Evolutionary conservation across 352 stramenopile genomes (phyloP), one percentile per base, ranked within the genome.

Genomic region (Phytophthora capsici): DNA sequence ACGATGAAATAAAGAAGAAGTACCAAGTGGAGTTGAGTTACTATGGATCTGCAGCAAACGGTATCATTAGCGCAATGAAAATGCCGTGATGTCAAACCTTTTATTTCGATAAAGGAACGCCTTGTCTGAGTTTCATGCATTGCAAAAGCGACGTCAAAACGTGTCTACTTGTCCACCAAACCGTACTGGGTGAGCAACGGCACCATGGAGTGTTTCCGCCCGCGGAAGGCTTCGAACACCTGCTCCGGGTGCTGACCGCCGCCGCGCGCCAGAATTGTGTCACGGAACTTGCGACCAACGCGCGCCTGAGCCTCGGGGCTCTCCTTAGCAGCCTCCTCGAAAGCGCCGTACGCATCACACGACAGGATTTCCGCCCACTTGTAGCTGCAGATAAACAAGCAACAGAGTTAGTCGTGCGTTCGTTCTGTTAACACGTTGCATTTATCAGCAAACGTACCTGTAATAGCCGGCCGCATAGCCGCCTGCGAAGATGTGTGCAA

Each of bases 311-410:
- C 89, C 40, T 71, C 61, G 16, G 71, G 59, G 14, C 84, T 86
- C 19, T 80, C 52, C 26, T 71, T 66, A 36, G 82, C 86, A n/a
- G 91, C 94, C 69, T 99, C 98, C 73, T 99, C 95, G 65, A 99
- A 99, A 9, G 97, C 96, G 20, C 86, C 92, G 73, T 99, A 99
- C 7, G 97, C 96, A 75, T 99, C 97, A 25, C 97, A 98, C 57
- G 84, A 95, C 82, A 99, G 90, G 40, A 99, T 96, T 79, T 99
- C 97, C 12, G 97, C 97, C 95, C 96, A 99, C 69, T 98, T 99
- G 78, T 95, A 95, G 75, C 87, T 38, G 19, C 51, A 47, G 74
- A 34, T 34, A 34, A 34, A 34, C 28, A 34, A 43, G 17, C 45
- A 51, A n/a, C 36, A 22, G 10, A 58, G 40, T 60, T 28, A 71